These are phyloP conservation scores for Trichodelitschia bisporula DNA, from an alignment of 495 filamentous ascomycete genomes.

Conservation along the genomic window DNA sequence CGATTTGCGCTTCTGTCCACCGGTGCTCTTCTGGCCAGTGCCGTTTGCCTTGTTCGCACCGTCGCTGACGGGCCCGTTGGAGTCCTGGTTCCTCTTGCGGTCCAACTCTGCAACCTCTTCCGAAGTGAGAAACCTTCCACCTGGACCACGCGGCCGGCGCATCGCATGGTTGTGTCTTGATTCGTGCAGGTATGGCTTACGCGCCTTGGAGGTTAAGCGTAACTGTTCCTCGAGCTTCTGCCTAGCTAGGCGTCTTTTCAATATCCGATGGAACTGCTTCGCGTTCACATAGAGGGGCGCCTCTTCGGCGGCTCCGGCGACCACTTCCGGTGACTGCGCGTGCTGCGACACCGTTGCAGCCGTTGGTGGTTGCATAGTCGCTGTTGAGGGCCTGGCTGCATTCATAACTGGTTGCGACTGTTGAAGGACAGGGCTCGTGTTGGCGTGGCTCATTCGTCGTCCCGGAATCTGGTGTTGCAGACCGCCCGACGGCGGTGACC, in stretches of 20 bases:
- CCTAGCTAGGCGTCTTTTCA: slow-evolving; percentile 78
- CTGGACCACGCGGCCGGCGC: slow-evolving; percentile 85
- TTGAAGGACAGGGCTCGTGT: slow-evolving; percentile 33
- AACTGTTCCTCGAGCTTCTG: slow-evolving; percentile 84
- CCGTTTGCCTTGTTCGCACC: slow-evolving; percentile 8
- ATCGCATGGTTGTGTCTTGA: slow-evolving; percentile 99
- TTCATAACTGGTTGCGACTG: slow-evolving; percentile 31
- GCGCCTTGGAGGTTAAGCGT: slow-evolving; percentile 75
- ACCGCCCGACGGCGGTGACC: slow-evolving; percentile 7
- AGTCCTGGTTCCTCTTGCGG: slow-evolving; percentile 21
- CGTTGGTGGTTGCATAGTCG: slow-evolving; percentile 16
- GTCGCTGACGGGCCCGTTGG: slow-evolving; percentile 13
- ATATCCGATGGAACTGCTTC: slow-evolving; percentile 92
- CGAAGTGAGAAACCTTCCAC: slow-evolving; percentile 90
- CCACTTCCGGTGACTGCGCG: slow-evolving; percentile 65
- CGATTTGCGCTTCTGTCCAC: slow-evolving; percentile 17
- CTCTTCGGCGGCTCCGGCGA: slow-evolving; percentile 54
- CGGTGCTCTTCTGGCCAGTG: slow-evolving; percentile 19
- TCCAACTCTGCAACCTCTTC: slow-evolving; percentile 92
- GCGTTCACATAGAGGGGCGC: slow-evolving; percentile 94
- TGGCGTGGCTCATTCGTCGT: slow-evolving; percentile 34
- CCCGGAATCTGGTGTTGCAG: slow-evolving; percentile 14
- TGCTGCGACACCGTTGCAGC: slow-evolving; percentile 26
- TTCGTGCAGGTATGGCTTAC: slow-evolving; percentile 94
- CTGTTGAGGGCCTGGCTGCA: slow-evolving; percentile 15